Evolutionary conservation across 306 rosid species (phyloP), one percentile per base, ranked within the genome.

Genomic region (Citrullus colocynthis): DNA sequence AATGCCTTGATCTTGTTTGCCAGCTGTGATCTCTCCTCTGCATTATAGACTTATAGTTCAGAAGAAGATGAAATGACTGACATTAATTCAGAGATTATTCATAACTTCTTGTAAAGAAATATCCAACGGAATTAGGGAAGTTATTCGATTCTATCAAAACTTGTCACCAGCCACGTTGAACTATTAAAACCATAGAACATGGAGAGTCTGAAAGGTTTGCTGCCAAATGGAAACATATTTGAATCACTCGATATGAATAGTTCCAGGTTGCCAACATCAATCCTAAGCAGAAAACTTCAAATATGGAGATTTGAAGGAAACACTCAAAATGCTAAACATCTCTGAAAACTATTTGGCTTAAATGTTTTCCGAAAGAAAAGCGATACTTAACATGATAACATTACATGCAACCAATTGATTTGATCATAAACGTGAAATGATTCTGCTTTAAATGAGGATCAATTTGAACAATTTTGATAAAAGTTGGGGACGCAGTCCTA

Each of bases 1-100:
- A 94, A 80, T 44, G 95, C 98, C 82, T 85, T 94, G 52, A 86
- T 85, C 88, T 91, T 94, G 85, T 94, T 94, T 57, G 95, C 87
- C 20, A 90, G 91, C 82, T 92, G 98, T 60, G 97, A 92, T 79
- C 98, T 94, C 87, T 94, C 91, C 85, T 94, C 98, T 94, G 95
- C 91, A 87, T 66, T 39, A 24, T 24, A 24, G 28, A 24, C 28
- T 24, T 24, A 41, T 9, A 8, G 30, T 66, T n/a, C 3, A 65
- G 73, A 66, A 16, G 9, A 64, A 39, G 14, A 66, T 8, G 9
- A 37, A 66, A 66, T 24, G 28, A 24, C 28, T 66, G 32, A 3
- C 74, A 66, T 66, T 20, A 18, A 9, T 41, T 17, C 49, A 36
- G 45, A 65, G 73, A 34, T 34, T 63, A 17, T 34, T 63, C 48